Evolutionary conservation across 192 early-diverging fungal species (phyloP).

Genomic region (Backusella sp.): DNA sequence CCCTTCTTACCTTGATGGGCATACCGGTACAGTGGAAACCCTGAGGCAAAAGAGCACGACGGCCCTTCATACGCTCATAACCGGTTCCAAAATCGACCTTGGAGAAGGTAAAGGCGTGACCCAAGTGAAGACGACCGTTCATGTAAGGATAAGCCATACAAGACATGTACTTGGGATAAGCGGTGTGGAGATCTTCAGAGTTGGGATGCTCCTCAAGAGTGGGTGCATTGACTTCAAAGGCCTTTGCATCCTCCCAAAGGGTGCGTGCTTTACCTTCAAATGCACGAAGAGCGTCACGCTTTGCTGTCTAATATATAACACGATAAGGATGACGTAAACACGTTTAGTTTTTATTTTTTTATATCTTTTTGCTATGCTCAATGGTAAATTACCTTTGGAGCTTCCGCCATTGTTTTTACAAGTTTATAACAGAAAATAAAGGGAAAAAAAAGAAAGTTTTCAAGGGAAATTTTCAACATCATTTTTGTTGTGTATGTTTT

Average conservation of each 20-base stretch:
- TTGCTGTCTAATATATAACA: constrained; percentile 53
- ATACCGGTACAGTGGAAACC: constrained; percentile 99
- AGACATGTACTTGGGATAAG: constrained; percentile 89
- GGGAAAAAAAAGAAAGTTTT: not conserved
- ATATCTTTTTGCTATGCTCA: not conserved
- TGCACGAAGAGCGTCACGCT: constrained; percentile 74
- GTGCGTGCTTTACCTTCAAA: constrained; percentile 77
- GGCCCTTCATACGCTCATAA: constrained; percentile 93
- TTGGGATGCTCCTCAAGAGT: constrained; percentile 56
- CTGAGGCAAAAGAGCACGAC: constrained; percentile 88
- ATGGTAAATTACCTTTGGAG: constrained; percentile 20
- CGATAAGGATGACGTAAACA: not conserved
- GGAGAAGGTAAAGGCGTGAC: constrained; percentile 94
- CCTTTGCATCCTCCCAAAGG: constrained; percentile 72
- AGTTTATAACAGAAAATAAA: not conserved
- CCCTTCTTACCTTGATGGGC: constrained; percentile 88
- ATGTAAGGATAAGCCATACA: constrained; percentile 98
- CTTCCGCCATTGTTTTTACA: constrained; percentile 12
- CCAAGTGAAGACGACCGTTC: constrained; percentile 91
- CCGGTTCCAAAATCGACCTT: constrained; percentile 96
- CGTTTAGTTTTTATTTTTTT: not conserved
- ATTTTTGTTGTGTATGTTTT: not conserved
- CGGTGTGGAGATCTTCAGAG: constrained; percentile 49
- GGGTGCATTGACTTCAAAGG: constrained; percentile 90
- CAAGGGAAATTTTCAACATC: not conserved